Base-by-base conservation (phyloP, 2,329 filamentous ascomycete species). In the Fusarium solani-melongenae region DNA sequence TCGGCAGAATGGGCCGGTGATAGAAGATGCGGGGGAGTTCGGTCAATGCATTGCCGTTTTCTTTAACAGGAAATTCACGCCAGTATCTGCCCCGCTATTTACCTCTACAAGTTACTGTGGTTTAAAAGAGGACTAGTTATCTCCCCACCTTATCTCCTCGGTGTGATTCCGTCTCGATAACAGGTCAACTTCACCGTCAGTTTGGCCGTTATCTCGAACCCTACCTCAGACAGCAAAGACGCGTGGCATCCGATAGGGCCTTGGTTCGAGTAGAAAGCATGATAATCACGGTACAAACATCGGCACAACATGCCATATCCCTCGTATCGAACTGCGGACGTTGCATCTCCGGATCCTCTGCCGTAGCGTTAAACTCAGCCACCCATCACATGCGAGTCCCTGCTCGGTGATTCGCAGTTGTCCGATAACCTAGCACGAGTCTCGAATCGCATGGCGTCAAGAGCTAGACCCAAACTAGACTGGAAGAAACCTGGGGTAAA, bases 351-450 rank as follows among this genome's bases (percentile, higher is more conserved):
- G 58, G 58, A 49, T 24, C 24, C 58, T 49, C 58, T 33, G 6
- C 58, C 58, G 58, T 61, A 61, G 58, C 58, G 39, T 34, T 7
- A 22, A 59, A 59, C 55, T 58, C 55, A 39, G 34, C 15, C 10
- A 17, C 24, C 44, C 46, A 34, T 36, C 55, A 27, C 55, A 39
- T 58, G 34, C 34, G 4, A 17, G 6, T 36, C 34, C n/a, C 8
- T 39, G 22, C 55, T 39, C 55, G 5, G 22, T 29, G 55, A 58
- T 58, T 58, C 55, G 55, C 17, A 27, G 22, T 27, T 34, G 20
- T 3, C 34, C 11, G 55, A 58, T n/a, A 57, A 24, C 31, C 53
- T 31, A 36, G 31, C 53, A 58, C 4, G 9, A 39, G 55, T 39
- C 34, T 39, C 22, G 33, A 57, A 17, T 12, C 24, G 14, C 20